These are phyloP conservation scores for Anthracocystis panici-leucophaei DNA, from an alignment of 1,284 basidiomycete species.

Conservation along the genomic window DNA sequence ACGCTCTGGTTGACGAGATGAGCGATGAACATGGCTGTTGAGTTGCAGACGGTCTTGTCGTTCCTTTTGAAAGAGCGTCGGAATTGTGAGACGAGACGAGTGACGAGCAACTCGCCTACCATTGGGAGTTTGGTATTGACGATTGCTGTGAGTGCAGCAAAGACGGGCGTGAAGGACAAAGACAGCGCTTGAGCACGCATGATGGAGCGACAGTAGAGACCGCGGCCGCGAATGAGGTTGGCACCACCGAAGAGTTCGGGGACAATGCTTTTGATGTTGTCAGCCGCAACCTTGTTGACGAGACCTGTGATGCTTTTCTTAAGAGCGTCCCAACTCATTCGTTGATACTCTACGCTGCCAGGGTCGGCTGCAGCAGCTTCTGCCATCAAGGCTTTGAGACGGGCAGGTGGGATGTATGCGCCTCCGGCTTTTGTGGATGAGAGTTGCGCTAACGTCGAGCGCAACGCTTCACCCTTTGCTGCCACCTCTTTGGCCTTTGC, in stretches of 20 bases:
- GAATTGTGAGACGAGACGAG: conserved; percentile 92
- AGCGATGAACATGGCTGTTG: conserved; percentile 93
- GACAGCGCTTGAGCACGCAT: conserved; percentile 98
- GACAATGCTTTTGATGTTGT: conserved; percentile 96
- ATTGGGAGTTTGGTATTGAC: conserved; percentile 98
- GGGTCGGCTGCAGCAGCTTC: conserved; percentile 84
- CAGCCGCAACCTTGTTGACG: conserved; percentile 87
- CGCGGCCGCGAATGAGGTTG: conserved; percentile 67
- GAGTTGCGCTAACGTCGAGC: conserved; percentile 60
- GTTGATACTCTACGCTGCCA: conserved; percentile 88
- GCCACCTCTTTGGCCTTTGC: conserved; percentile 25
- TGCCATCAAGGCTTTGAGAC: conserved; percentile 86
- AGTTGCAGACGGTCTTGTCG: conserved; percentile 96
- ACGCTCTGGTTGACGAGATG: conserved; percentile 97
- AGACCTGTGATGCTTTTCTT: conserved; percentile 99
- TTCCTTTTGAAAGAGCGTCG: conserved; percentile 94
- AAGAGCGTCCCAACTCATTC: conserved; percentile 96
- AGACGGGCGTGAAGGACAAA: conserved; percentile 96
- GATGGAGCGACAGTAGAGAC: conserved; percentile 77
- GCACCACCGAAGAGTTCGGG: conserved; percentile 76
- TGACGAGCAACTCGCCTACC: conserved; percentile 91
- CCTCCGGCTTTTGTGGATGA: conserved; percentile 80
- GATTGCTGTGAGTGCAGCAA: conserved; percentile 91
- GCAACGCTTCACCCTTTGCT: conserved; percentile 57
- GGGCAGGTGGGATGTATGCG: conserved; percentile 95